These are phyloP conservation scores for Arabis alpina DNA, from an alignment of 345 rosid species.

Conservation along the genomic window DNA sequence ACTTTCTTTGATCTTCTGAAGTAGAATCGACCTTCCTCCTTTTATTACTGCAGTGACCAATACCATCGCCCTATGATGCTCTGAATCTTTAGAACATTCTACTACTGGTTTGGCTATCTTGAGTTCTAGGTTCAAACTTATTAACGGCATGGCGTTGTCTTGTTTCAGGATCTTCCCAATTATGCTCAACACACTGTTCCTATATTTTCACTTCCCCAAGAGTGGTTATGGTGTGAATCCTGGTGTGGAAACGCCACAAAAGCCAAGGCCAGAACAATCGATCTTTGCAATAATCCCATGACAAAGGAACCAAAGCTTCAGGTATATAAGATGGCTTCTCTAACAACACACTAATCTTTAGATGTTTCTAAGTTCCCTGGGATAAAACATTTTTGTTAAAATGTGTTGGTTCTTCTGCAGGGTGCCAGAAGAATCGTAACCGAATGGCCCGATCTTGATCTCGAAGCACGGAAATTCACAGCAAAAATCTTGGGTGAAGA, in stretches of 20 bases:
- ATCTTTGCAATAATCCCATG: conserved; percentile 99
- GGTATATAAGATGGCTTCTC: conserved; percentile 48
- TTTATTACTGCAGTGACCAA: neutral
- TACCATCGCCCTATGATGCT: too few relatives aligned
- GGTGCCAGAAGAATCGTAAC: conserved; percentile 89
- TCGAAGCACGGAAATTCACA: conserved; percentile 75
- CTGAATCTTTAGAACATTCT: neutral
- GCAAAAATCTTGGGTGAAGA: conserved; percentile 79
- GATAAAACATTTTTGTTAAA: neutral
- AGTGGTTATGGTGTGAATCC: conserved; percentile 99
- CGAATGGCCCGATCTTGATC: conserved; percentile 83
- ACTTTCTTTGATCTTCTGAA: conserved; percentile 9
- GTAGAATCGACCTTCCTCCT: neutral
- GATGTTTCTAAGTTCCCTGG: conserved; percentile 5
- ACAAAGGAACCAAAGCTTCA: conserved; percentile 98
- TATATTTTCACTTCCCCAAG: conserved; percentile 91
- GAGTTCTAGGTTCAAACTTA: conserved; percentile 3
- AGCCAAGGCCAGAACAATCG: conserved; percentile 92
- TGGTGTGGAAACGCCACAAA: conserved; percentile 99
- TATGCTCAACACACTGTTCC: conserved; percentile 98
- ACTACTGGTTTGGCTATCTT: conserved; percentile 21
- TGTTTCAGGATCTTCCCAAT: conserved; percentile 94
- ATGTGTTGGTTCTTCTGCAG: conserved; percentile 46
- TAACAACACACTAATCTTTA: neutral
- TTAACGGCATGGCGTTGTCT: conserved; percentile 31